Conservation (phyloP, 805 yeast genomes). For the Myxozyma vanderwaltii region DNA sequence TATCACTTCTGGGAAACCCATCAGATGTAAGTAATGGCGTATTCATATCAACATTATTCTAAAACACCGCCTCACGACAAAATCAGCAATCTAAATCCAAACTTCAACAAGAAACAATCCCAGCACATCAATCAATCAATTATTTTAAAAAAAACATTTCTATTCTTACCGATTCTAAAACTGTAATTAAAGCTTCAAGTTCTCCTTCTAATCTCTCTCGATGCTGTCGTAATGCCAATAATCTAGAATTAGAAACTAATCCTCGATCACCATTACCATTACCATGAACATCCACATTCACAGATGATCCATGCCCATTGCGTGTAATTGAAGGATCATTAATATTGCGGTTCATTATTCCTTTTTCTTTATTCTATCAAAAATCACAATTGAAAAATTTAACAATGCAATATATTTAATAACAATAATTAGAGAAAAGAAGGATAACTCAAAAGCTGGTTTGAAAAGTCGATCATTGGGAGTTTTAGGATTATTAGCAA, state of each 20-base stretch:
- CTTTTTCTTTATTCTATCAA: neutral
- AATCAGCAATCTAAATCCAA: neutral
- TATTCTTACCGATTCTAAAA: slow-evolving; percentile 22
- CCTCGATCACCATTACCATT: neutral
- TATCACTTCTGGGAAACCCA: slow-evolving; percentile 84
- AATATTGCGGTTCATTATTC: neutral
- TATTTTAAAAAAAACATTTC: neutral
- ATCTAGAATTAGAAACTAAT: neutral
- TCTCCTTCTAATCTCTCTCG: slow-evolving; percentile 22
- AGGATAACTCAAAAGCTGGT: too few relatives aligned
- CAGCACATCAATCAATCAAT: too few relatives aligned
- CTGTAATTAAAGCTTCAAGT: slow-evolving; percentile 18
- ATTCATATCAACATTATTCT: slow-evolving; percentile 60
- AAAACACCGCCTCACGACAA: neutral
- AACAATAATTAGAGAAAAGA: too few relatives aligned
- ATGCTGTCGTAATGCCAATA: neutral
- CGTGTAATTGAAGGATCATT: slow-evolving; percentile 3
- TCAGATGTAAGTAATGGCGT: slow-evolving; percentile 66
- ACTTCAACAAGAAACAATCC: too few relatives aligned
- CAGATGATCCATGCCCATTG: neutral
- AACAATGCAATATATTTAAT: too few relatives aligned
- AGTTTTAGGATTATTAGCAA: too few relatives aligned
- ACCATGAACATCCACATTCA: neutral
- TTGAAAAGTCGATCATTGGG: too few relatives aligned
- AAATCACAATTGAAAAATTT: neutral